Conservation (phyloP, 1,284 basidiomycete species). For the Cystobasidium slooffiae region DNA sequence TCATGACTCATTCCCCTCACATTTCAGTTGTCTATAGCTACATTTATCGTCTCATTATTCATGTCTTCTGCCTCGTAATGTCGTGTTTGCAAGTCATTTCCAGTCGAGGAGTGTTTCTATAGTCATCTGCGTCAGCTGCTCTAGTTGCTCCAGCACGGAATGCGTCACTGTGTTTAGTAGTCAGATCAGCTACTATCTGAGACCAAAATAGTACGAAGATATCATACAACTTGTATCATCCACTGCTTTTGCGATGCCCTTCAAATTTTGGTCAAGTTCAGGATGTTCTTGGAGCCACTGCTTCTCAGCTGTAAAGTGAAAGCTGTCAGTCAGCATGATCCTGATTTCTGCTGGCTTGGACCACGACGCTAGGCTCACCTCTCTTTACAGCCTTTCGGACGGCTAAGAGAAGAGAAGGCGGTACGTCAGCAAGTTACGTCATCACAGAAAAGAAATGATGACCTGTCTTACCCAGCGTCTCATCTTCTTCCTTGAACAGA, state of each 20-base stretch:
- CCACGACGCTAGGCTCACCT: neutral
- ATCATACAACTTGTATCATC: neutral
- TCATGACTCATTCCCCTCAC: neutral
- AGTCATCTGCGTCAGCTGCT: neutral
- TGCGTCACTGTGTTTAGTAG: neutral
- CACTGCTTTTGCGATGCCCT: too few relatives aligned
- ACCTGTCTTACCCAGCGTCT: conserved; percentile 5
- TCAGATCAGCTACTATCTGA: neutral
- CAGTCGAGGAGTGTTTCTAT: neutral
- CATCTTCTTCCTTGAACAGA: conserved; percentile 38
- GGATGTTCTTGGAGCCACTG: conserved; percentile 2
- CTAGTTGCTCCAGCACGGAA: neutral
- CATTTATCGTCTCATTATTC: neutral
- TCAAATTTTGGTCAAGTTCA: neutral
- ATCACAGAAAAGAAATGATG: neutral
- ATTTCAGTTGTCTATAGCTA: conserved; percentile 20
- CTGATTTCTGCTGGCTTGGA: too few relatives aligned
- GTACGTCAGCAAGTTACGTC: too few relatives aligned
- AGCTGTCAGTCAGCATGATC: conserved; percentile 1
- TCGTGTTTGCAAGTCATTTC: too few relatives aligned
- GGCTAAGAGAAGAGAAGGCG: neutral
- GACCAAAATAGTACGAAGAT: neutral
- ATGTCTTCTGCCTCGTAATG: neutral
- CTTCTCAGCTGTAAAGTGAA: neutral
- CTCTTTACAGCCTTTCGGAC: conserved; percentile 15